phyloP scores from a whole-genome alignment of 2,329 filamentous ascomycete genomes.

The Cryphonectria naterciae region DNA sequence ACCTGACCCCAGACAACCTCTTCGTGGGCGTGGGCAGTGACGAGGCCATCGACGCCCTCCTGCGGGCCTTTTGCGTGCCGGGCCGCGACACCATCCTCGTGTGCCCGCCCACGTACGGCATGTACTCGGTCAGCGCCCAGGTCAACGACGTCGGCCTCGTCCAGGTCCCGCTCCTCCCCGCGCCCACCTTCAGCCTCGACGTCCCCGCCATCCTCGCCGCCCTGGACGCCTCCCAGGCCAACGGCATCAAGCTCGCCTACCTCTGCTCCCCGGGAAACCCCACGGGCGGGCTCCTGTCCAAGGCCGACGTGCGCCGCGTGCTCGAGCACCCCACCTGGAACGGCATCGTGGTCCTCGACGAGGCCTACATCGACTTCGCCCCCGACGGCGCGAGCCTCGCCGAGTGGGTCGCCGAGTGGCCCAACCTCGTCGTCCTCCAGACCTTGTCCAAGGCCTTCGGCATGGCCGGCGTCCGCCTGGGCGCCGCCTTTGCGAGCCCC shows the following conservation, averaged over 20 bases:
- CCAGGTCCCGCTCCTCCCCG: slow-evolving; percentile 78
- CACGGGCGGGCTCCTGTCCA: slow-evolving; percentile 77
- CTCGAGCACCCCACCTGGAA: slow-evolving; percentile 93
- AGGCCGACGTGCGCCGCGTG: slow-evolving; percentile 72
- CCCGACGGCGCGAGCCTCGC: slow-evolving; percentile 75
- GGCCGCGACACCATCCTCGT: slow-evolving; percentile 88
- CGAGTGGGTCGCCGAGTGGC: slow-evolving; percentile 89
- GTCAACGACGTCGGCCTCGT: slow-evolving; percentile 90
- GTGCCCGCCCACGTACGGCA: slow-evolving; percentile 96
- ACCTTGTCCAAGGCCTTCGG: slow-evolving; percentile 98
- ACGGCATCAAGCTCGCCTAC: slow-evolving; percentile 83
- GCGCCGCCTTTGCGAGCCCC: slow-evolving; percentile 78
- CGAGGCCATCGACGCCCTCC: slow-evolving; percentile 92
- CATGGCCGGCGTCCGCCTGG: slow-evolving; percentile 88
- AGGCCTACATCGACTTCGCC: slow-evolving; percentile 95
- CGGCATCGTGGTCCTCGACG: slow-evolving; percentile 88
- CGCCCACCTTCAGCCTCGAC: slow-evolving; percentile 75
- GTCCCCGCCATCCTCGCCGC: slow-evolving; percentile 67
- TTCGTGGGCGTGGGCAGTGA: slow-evolving; percentile 97
- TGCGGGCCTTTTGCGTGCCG: slow-evolving; percentile 91
- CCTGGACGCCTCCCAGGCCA: slow-evolving; percentile 54
- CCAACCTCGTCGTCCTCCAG: slow-evolving; percentile 97
- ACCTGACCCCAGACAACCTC: slow-evolving; percentile 77
- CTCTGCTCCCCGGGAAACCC: slow-evolving; percentile 96
- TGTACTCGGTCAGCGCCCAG: slow-evolving; percentile 94